Evolutionary conservation across 306 rosid species (phyloP), one percentile per base, ranked within the genome.

Genomic region (Phaseolus lunatus): DNA sequence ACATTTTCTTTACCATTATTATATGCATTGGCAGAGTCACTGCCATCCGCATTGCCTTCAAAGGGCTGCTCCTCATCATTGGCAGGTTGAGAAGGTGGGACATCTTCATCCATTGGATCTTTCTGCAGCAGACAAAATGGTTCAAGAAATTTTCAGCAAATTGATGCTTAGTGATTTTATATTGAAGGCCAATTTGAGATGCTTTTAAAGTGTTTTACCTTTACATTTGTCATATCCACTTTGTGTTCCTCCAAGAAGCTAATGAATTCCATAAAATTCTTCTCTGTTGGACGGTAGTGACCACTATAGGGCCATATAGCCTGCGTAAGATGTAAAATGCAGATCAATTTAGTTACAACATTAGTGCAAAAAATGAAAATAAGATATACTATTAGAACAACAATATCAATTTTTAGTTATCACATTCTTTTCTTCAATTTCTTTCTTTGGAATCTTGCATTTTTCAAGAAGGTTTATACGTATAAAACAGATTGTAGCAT

Each of bases 301-400:
- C 97, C 98, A 73, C 98, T 94, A 15, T 94, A 90, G 7, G 91
- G 89, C 98, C 98, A 94, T 67, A 90, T 80, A 77, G 87, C 97
- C 98, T 91, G 78, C 66, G 78, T 31, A 70, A 80, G n/a, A 77
- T 72, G 45, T 23, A 69, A 39, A 78, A 57, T 65, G 49, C 54
- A 65, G 24, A 33, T 48, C 67, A 61, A 71, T 54, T 58, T 23
- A 73, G 4, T 43, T 8, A 6, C 6, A 74, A 43, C 15, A 43
- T 12, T 11, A 43, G 11, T 43, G 48, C 5, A 58, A 15, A 27
- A 58, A 9, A 15, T 24, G 1, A 22, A 0, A 52, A 52, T 7
- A 54, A 22, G 11, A 54, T 52, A 22, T 0, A 54, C 31, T 22
- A 22, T 11, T 10, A 54, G 7, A 22, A 22, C 16, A 54, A 53